These are phyloP conservation scores for Phialocephala sp. DNA, from an alignment of 2,329 filamentous ascomycete genomes.

Conservation along the genomic window DNA sequence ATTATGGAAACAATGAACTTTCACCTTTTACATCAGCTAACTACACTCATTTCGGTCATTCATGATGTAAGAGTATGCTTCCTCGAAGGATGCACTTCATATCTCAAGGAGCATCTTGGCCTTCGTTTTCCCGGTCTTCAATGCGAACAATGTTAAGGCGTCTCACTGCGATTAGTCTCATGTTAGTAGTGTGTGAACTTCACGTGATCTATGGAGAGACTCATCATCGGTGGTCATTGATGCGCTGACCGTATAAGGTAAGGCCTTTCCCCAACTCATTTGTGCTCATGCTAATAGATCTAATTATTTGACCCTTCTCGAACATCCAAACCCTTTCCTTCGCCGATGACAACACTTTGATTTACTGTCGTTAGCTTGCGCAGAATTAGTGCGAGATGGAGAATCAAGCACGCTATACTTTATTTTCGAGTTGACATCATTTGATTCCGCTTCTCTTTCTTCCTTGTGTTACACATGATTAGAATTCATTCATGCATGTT, in stretches of 20 bases:
- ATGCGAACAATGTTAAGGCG: not conserved
- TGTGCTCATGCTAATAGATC: not conserved
- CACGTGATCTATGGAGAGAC: not conserved
- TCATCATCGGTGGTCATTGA: not conserved
- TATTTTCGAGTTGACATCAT: not conserved
- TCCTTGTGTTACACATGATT: not conserved
- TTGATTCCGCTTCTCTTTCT: not conserved
- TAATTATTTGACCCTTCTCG: not conserved
- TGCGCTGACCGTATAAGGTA: not conserved
- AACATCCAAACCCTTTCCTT: not conserved
- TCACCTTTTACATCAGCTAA: not conserved
- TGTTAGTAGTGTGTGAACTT: not conserved
- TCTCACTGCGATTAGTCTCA: not conserved
- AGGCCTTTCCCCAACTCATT: not conserved
- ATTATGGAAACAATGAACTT: constrained; percentile 22
- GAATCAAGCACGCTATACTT: not conserved
- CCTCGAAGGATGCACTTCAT: not conserved
- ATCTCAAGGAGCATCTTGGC: not conserved
- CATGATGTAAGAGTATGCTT: not conserved
- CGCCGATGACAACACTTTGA: not conserved
- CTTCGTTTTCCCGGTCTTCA: not conserved
- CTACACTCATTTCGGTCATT: not conserved
- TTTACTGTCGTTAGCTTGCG: not conserved
- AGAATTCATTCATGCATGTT: not conserved
- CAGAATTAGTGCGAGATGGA: not conserved